Base-by-base conservation (phyloP, 768 basidiomycete species). In the Coprinopsis sp. region DNA sequence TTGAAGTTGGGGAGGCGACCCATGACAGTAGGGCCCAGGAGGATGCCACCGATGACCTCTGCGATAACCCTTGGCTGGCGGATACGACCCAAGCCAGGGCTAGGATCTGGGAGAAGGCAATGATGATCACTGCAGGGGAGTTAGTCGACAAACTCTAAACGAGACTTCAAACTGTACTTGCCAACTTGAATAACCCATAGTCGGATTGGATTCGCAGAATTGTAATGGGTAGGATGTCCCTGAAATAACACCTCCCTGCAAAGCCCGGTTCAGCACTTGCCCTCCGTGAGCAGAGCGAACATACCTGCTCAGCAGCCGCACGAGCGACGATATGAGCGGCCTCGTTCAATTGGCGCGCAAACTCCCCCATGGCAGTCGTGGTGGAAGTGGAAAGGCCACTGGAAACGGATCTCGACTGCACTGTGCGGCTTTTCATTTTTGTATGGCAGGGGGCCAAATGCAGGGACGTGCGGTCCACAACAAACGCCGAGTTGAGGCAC, bases 31-130 rank as follows among this genome's bases (percentile, higher is more conserved):
- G 81, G 81, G 34, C 92, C 93, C 6, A 97, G 75, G 21, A 97
- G 58, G 52, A 98, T 82, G 19, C 95, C 95, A 0, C 85, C 91
- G 47, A 97, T 79, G 49, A 96, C 86, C 62, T 97, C 94, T 36
- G 92, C 83, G 43, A 96, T 91, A 49, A 97, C 94, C n/a, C 84
- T 75, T 1, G 95, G 95, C 58, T 97, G 94, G 29, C 79, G 81
- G 31, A 95, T 80, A 44, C 74, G 81, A 5, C 70, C 64, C 21
- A 96, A 71, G 39, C 47, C 18, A 87, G 64, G 0, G 79, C 73
- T 8, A 97, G 78, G 7, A 86, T 48, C 58, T 93, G 88, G 33
- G 82, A 81, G 75, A 93, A 82, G 29, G 66, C 66, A 46, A 96
- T 74, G 68, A 98, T 92, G 53, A 97, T 78, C 39, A 86, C 85